Base-by-base conservation (phyloP, 2,329 filamentous ascomycete genomes). In the Decorospora gaudefroyi region DNA sequence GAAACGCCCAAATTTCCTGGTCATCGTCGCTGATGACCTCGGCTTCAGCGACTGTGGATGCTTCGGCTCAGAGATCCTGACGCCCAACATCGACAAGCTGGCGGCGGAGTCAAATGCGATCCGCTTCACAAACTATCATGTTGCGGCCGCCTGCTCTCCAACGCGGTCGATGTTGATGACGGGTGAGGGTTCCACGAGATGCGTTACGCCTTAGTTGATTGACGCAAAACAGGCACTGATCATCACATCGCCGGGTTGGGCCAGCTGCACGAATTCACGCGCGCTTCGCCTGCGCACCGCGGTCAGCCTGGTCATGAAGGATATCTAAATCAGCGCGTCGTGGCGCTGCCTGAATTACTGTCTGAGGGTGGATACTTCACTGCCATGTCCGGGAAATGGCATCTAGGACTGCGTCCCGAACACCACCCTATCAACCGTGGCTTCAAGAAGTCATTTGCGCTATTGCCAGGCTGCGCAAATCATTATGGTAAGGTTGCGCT, bases 131-230 rank as follows among this genome's bases (percentile, higher is more conserved):
- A 79, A 84, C 55, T 85, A 83, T 62, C 83, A 86, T 57, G 78
- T 81, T 2, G 82, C 83, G 0, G 78, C 82, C 2, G 82, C 82
- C 32, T 86, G 82, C 66, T 84, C 81, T 32, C 83, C 83, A 1
- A 82, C 81, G 2, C 73, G 82, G 21, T 79, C 82, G 13, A 86
- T 86, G 83, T 76, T 86, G 51, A 79, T 85, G 75, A 84, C n/a
- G n/a, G n/a, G n/a, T n/a, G n/a, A n/a, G n/a, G n/a, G n/a, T n/a
- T n/a, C n/a, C n/a, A n/a, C n/a, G n/a, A n/a, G n/a, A n/a, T n/a
- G n/a, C n/a, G n/a, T n/a, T n/a, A n/a, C n/a, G n/a, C n/a, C n/a
- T n/a, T n/a, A n/a, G n/a, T n/a, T n/a, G n/a, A n/a, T n/a, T n/a
- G n/a, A n/a, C n/a, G n/a, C n/a, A n/a, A n/a, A n/a, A n/a, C 81